Evolutionary conservation across 2,329 filamentous ascomycete species (phyloP), one percentile per base, ranked within the genome.

Genomic region (Mycosphaerelloides madeirae): DNA sequence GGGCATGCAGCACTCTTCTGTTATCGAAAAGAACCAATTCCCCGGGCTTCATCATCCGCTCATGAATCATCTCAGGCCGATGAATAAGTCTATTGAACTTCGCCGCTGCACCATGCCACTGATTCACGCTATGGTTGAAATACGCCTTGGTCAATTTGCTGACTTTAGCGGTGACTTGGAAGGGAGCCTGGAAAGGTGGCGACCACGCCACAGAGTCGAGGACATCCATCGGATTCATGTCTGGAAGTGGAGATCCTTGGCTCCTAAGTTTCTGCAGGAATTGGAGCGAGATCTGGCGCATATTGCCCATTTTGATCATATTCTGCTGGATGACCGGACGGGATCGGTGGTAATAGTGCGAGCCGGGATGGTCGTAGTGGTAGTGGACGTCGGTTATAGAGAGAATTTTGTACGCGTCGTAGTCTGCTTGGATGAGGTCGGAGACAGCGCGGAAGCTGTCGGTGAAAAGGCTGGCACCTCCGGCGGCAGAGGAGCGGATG

Each of bases 21-120:
- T 97, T 97, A 63, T 95, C 84, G 62, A 98, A 97, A n/a, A 98
- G 76, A 11, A 90, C 89, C 62, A 88, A 95, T 60, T 95, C 86
- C 3, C 91, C 93, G 3, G 85, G 81, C 42, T 80, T 71, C 65
- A 96, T 72, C 65, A 84, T 84, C 46, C 84, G 74, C 70, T 91
- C 76, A 59, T 83, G 84, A 41, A 88, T 66, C 48, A 78, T 78
- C 3, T 70, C 61, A 0, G 74, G 67, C 1, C 71, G 61, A 52
- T 87, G 81, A 18, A 93, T 66, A 0, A 77, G 53, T 0, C 62
- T 46, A 38, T 81, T 75, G 56, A 95, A 88, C 2, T 64, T 59
- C 28, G 67, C 61, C 1, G 78, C 73, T 0, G 76, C 75, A 1
- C 61, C 49, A 37, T 79, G 68, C 66, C 80, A 82, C 1, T 50